A percentile compares a stretch with the other conserved stretches of the same genome.
phyloP scores from a whole-genome alignment of 2,329 filamentous ascomycete species.

The Penicillium sp. region DNA sequence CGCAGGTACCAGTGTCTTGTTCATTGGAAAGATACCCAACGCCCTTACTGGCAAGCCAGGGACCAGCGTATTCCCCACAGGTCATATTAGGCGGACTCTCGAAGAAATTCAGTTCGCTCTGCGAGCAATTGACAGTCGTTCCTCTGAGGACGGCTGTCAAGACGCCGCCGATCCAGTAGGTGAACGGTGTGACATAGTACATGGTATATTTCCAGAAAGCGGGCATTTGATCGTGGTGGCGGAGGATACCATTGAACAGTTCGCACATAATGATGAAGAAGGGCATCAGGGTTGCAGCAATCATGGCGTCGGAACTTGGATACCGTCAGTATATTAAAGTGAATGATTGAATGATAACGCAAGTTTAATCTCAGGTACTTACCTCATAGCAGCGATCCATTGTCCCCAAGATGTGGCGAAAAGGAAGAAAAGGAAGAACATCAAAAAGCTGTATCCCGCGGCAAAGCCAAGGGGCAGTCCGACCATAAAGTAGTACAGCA shows the following conservation, averaged over 20 bases:
- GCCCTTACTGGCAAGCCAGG: conserved; percentile 69
- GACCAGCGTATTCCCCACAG: conserved; percentile 73
- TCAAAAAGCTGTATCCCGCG: conserved; percentile 72
- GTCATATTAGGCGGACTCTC: conserved; percentile 65
- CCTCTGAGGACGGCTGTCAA: conserved; percentile 75
- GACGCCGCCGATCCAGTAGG: conserved; percentile 78
- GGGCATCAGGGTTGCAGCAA: conserved; percentile 78
- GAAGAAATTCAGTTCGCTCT: conserved; percentile 71
- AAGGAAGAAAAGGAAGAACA: conserved; percentile 73
- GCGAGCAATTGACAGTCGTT: conserved; percentile 63
- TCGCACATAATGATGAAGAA: conserved; percentile 83
- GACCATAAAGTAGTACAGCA: conserved; percentile 72
- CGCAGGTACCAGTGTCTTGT: conserved; percentile 67
- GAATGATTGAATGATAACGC: neutral
- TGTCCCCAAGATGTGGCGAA: conserved; percentile 75
- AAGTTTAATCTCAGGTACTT: conserved; percentile 46
- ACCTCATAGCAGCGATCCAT: conserved; percentile 73
- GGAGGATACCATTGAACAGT: conserved; percentile 85
- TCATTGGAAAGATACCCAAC: conserved; percentile 70
- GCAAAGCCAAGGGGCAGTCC: conserved; percentile 67
- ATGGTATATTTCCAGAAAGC: conserved; percentile 79
- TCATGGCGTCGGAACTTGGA: conserved; percentile 60
- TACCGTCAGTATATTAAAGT: neutral
- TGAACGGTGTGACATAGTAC: conserved; percentile 84
- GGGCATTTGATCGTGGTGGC: conserved; percentile 76